phyloP scores from a whole-genome alignment of 768 basidiomycete genomes.

The Rhodosporidiobolus odoratus region DNA sequence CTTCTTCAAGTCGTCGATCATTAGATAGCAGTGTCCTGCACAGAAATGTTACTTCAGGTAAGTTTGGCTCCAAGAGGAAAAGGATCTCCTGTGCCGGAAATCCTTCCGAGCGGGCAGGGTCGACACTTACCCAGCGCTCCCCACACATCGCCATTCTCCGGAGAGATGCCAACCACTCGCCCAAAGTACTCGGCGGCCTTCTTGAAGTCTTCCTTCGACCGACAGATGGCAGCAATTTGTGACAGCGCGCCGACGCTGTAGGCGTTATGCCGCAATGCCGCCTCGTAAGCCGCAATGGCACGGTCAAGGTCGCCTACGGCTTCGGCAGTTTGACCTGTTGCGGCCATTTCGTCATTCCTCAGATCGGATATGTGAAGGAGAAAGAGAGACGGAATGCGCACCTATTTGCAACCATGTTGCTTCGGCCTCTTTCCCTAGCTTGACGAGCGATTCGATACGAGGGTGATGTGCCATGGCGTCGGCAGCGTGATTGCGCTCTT shows the following conservation, averaged over 20 bases:
- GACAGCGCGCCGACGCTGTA: conserved; percentile 82
- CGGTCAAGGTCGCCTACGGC: conserved; percentile 91
- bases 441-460: conserved; percentile 35
- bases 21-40: conserved; percentile 89
- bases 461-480: conserved; percentile 38
- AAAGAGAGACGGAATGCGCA: not conserved
- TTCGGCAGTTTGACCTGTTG: conserved; percentile 91
- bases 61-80: too few species aligned
- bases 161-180: conserved; percentile 77
- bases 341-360: too few species aligned
- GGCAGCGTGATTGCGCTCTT: conserved; percentile 38
- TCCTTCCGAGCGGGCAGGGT: too few species aligned
- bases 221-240: conserved; percentile 89
- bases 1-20: conserved; percentile 98
- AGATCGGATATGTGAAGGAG: too few species aligned
- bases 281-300: conserved; percentile 87
- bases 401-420: conserved; percentile 41
- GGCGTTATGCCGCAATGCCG: conserved; percentile 90
- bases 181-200: conserved; percentile 98
- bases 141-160: conserved; percentile 99
- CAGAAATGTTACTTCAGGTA: not conserved
- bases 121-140: conserved; percentile 76
- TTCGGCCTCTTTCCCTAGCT: conserved; percentile 41
- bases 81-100: too few species aligned
- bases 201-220: conserved; percentile 95